phyloP scores from a whole-genome alignment of 352 stramenopile species.

The Phytophthora constricta region DNA sequence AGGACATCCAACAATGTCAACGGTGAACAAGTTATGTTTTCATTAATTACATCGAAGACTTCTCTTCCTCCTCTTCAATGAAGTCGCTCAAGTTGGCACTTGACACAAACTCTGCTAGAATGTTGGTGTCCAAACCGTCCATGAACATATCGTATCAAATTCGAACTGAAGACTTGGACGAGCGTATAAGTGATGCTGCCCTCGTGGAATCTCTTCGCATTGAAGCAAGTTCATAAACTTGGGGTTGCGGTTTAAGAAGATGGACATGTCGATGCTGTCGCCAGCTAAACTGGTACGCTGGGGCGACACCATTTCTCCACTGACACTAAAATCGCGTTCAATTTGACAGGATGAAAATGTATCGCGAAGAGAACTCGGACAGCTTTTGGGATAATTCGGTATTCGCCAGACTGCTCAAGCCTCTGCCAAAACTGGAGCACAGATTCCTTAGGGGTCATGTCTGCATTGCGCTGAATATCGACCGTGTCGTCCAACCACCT shows the following conservation, averaged over 20 bases:
- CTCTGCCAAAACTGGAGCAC: conserved; percentile 24
- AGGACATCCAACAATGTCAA: not conserved
- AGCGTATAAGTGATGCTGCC: conserved; percentile 12
- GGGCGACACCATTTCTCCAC: conserved; percentile 2
- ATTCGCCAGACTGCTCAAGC: conserved; percentile 3
- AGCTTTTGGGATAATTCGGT: conserved; percentile 16
- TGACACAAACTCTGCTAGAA: not conserved
- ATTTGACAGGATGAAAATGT: conserved; percentile 15
- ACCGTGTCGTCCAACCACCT: conserved; percentile 12
- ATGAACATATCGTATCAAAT: not conserved
- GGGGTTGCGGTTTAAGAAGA: conserved; percentile 18
- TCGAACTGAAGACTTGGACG: not conserved
- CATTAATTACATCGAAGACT: not conserved
- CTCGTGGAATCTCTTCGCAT: conserved; percentile 22
- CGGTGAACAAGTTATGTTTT: not conserved
- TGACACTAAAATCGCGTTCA: conserved; percentile 26
- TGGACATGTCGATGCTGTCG: conserved; percentile 25
- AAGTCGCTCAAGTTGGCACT: not conserved
- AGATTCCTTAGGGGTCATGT: conserved; percentile 4
- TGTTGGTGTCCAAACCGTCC: not conserved
- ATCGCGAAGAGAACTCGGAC: conserved; percentile 7
- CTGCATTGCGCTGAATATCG: not conserved
- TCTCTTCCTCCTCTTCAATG: not conserved
- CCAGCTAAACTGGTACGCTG: conserved; percentile 12
- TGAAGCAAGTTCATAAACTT: conserved; percentile 24